Evolutionary conservation across 163 green algal genomes (phyloP).

Genomic region (Coccomyxa subellipsoidea): DNA sequence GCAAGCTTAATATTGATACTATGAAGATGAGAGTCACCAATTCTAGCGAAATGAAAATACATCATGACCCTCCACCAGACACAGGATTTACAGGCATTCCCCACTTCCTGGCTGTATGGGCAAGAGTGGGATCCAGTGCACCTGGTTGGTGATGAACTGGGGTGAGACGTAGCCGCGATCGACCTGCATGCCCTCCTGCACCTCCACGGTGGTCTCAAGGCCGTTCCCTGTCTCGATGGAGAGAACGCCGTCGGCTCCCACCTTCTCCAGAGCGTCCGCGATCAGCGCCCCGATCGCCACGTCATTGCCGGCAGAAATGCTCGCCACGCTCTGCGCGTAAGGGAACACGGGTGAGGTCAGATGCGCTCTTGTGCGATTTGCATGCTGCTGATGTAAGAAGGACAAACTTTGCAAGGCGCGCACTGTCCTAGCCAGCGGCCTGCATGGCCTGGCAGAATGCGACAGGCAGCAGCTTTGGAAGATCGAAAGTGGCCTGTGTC

Average conservation of each 20-base stretch:
- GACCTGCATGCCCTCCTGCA: slow-evolving; percentile 98
- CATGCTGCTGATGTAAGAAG: too few species aligned
- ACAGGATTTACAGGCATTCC: neutral
- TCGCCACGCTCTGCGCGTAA: slow-evolving; percentile 72
- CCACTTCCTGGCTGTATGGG: neutral
- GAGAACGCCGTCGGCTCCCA: slow-evolving; percentile 66
- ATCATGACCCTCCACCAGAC: too few species aligned
- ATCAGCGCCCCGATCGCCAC: slow-evolving; percentile 95
- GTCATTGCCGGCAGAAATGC: slow-evolving; percentile 97
- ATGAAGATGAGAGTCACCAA: too few species aligned
- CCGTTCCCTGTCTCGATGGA: slow-evolving; percentile 85
- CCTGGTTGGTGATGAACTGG: slow-evolving; percentile 96
- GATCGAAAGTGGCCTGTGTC: too few species aligned
- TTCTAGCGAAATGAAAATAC: too few species aligned
- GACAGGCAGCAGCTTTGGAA: neutral
- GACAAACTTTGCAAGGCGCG: too few species aligned
- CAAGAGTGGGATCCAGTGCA: neutral
- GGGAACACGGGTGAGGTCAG: too few species aligned
- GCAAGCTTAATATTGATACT: too few species aligned
- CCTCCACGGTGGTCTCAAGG: slow-evolving; percentile 92
- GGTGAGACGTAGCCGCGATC: slow-evolving; percentile 97
- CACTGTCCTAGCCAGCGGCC: neutral
- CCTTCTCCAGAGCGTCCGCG: slow-evolving; percentile 94
- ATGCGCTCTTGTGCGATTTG: too few species aligned
- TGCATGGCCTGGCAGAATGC: neutral